Conservation (phyloP, 83 land plant species). For the Picea engelmannii region DNA sequence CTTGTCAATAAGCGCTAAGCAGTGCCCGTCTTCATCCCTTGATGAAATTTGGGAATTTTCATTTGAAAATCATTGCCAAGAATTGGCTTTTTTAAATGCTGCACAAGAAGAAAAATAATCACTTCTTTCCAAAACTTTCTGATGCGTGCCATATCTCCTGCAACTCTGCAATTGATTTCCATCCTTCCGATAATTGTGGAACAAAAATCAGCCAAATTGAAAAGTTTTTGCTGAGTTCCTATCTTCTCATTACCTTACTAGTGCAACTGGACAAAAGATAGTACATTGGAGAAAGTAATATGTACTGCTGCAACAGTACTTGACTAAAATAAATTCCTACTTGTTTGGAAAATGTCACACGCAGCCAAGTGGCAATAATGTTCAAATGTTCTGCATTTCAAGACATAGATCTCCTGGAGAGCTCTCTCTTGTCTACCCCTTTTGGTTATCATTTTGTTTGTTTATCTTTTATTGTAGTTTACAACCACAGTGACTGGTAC, state of each 20-base stretch:
- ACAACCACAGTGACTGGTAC: too few relatives aligned
- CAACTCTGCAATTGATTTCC: not conserved
- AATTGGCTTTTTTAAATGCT: not conserved
- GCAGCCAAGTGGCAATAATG: not conserved
- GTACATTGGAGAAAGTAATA: not conserved
- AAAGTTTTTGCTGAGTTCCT: not conserved
- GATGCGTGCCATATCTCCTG: not conserved
- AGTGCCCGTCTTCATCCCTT: too few relatives aligned
- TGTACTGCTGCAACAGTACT: not conserved
- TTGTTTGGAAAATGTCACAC: not conserved
- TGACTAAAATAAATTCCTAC: not conserved
- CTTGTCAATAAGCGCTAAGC: too few relatives aligned
- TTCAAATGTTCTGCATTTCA: too few relatives aligned
- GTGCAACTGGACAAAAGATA: not conserved
- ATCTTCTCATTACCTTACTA: not conserved
- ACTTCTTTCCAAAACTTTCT: not conserved
- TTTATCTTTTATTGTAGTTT: too few relatives aligned
- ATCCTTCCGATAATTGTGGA: not conserved
- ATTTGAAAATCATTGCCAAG: not conserved
- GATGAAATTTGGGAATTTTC: too few relatives aligned
- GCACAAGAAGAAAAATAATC: not conserved
- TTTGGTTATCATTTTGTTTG: too few relatives aligned
- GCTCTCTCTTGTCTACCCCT: too few relatives aligned
- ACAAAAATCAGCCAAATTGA: conserved; percentile 1
- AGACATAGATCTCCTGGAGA: too few relatives aligned